phyloP scores from a whole-genome alignment of 805 yeast species.

The Kurtzmaniella fragi region DNA sequence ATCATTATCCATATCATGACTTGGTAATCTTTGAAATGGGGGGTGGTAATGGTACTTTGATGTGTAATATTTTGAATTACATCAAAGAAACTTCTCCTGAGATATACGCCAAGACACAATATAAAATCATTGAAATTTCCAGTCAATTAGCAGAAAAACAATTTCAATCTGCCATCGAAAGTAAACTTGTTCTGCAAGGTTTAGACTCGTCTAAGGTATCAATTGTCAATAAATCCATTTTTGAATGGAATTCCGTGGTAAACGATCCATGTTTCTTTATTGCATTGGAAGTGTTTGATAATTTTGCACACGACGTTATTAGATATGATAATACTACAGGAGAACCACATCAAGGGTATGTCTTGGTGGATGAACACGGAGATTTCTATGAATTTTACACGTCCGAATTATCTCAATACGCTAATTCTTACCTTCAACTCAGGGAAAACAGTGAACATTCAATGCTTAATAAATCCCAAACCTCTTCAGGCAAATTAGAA shows the following conservation, averaged over 20 bases:
- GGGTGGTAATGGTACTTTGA: constrained; percentile 85
- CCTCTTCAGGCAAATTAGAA: constrained; percentile 17
- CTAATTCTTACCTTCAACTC: constrained; percentile 50
- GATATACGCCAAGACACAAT: constrained; percentile 61
- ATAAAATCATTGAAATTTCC: constrained; percentile 70
- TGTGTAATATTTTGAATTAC: constrained; percentile 68
- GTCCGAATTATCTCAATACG: constrained; percentile 54
- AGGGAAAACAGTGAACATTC: constrained; percentile 44
- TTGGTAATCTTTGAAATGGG: constrained; percentile 82
- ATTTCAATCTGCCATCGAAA: constrained; percentile 27
- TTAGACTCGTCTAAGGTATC: constrained; percentile 55
- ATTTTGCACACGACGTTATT: constrained; percentile 75
- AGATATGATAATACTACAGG: constrained; percentile 66
- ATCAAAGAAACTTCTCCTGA: constrained; percentile 62
- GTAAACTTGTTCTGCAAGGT: constrained; percentile 29
- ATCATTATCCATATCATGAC: constrained; percentile 64
- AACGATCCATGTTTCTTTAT: constrained; percentile 69
- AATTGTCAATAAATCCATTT: constrained; percentile 68
- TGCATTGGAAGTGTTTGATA: constrained; percentile 81
- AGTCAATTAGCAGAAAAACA: constrained; percentile 58
- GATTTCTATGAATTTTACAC: constrained; percentile 72
- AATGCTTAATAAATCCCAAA: constrained; percentile 21
- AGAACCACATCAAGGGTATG: constrained; percentile 73
- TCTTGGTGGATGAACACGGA: constrained; percentile 63
- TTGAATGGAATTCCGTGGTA: constrained; percentile 62